Evolutionary conservation across 2,329 filamentous ascomycete genomes (phyloP), one percentile per base, ranked within the genome.

Genomic region (Tolypocladium nubicola): DNA sequence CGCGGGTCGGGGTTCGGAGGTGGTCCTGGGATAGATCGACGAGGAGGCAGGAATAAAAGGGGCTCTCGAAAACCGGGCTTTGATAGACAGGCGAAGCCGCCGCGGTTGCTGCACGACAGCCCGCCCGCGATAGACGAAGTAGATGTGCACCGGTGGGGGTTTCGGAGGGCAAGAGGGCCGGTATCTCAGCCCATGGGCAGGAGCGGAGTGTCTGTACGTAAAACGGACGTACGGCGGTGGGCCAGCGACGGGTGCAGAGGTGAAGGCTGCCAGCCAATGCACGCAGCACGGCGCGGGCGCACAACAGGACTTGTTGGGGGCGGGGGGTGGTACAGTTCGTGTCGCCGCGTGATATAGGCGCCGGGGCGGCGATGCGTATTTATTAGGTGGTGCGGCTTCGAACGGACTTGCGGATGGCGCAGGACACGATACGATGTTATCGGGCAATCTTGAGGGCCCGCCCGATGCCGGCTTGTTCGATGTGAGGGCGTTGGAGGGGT

Each of bases 211-310:
- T 58, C 62, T 66, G 70, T 71, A 71, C 68, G 69, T 71, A 71
- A 71, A 69, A 68, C 59, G 59, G 64, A 68, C 60, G 65, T 66
- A 65, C 64, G 65, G 62, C 63, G 57, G 67, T 68, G 69, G 69
- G 67, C 65, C 67, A 59, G 61, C 52, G 57, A 63, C 62, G 59
- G 62, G 62, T 59, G 60, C 60, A 60, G 60, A 57, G 55, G 57
- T 6, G 35, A 58, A 61, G 56, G 55, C 57, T 58, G 57, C 61
- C 63, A 63, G 62, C 66, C 68, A 70, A 69, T 68, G 62, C 67
- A 64, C 64, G 59, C 56, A 53, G 56, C 52, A 55, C 40, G 54
- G 53, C 49, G 45, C 33, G 47, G 57, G 56, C 58, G 58, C 54
- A 62, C 58, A 52, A 49, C 59, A 61, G 58, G 45, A 50, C 30